Percentiles rank a stretch among this genome's conserved stretches.
Conservation (phyloP, 1,284 basidiomycete genomes). For the Sphaerobolus stellatus region DNA sequence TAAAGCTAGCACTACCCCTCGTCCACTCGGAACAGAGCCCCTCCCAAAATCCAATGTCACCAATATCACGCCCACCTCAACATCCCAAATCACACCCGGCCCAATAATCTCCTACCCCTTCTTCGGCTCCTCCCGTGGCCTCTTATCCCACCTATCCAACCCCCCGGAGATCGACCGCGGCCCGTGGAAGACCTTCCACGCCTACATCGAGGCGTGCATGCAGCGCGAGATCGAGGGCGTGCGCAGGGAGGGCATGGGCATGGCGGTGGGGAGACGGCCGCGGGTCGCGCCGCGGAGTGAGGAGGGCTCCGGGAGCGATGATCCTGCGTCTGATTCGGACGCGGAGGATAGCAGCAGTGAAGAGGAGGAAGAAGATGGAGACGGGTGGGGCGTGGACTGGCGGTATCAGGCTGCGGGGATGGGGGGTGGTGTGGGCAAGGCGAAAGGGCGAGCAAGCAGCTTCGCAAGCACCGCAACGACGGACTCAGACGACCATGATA, state of each 20-base stretch:
- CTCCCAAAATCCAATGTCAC: too few relatives aligned
- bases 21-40: too few relatives aligned
- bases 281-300: slow-evolving; percentile 48
- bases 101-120: slow-evolving; percentile 85
- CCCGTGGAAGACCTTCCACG: slow-evolving; percentile 60
- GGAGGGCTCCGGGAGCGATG: slow-evolving; percentile 10
- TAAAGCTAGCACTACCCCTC: slow-evolving; percentile 21
- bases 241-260: slow-evolving; percentile 70
- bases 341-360: slow-evolving; percentile 6
- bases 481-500: slow-evolving; percentile 14
- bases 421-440: slow-evolving; percentile 69
- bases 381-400: slow-evolving; percentile 54
- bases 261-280: slow-evolving; percentile 65
- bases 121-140: slow-evolving; percentile 77
- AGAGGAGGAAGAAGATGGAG: slow-evolving; percentile 49
- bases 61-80: slow-evolving; percentile 29
- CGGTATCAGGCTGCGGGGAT: too few relatives aligned
- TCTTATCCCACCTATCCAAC: slow-evolving; percentile 46
- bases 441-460: slow-evolving; percentile 69
- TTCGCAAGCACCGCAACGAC: slow-evolving; percentile 49
- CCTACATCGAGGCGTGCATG: slow-evolving; percentile 63
- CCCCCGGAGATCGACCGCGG: slow-evolving; percentile 71
- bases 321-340: too few relatives aligned
- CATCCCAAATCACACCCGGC: slow-evolving; percentile 59
- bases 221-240: slow-evolving; percentile 67